Conservation (phyloP, 2,329 filamentous ascomycete genomes). For the Aplosporella prunicola region DNA sequence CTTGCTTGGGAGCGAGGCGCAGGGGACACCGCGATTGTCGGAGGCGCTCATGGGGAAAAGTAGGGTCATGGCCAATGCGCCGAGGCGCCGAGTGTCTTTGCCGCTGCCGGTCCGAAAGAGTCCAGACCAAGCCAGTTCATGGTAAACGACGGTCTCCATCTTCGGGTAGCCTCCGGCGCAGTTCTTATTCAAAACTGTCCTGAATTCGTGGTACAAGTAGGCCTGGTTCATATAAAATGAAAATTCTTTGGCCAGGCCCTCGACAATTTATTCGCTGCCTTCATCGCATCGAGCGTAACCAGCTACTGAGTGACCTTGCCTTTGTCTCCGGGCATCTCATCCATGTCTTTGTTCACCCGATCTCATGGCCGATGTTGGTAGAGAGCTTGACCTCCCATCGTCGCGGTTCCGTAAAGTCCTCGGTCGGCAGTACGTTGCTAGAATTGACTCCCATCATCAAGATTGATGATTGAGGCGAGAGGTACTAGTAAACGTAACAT, state of each 20-base stretch:
- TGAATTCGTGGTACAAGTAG: neutral
- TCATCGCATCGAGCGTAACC: no score
- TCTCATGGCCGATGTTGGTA: slow-evolving; percentile 78
- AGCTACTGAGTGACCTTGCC: no score
- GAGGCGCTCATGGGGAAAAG: slow-evolving; percentile 7
- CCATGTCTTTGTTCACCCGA: no score
- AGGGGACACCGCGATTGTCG: slow-evolving; percentile 6
- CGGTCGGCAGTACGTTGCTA: no score
- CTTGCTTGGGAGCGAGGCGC: neutral
- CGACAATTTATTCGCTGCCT: no score
- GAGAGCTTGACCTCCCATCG: slow-evolving; percentile 82
- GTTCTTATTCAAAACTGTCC: no score
- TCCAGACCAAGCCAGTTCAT: no score
- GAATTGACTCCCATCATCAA: no score
- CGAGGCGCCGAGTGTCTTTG: slow-evolving; percentile 5
- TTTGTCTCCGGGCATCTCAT: no score
- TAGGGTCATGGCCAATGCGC: slow-evolving; percentile 7
- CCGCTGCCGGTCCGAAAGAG: neutral
- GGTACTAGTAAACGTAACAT: slow-evolving; percentile 85
- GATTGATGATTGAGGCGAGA: slow-evolving; percentile 85
- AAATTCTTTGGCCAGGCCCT: no score
- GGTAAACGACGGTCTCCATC: no score
- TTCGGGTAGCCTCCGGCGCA: neutral
- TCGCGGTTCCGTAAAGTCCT: neutral
- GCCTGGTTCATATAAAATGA: neutral